These are phyloP conservation scores for Monosporascus sp. DNA, from an alignment of 2,329 filamentous ascomycete species.

Conservation along the genomic window DNA sequence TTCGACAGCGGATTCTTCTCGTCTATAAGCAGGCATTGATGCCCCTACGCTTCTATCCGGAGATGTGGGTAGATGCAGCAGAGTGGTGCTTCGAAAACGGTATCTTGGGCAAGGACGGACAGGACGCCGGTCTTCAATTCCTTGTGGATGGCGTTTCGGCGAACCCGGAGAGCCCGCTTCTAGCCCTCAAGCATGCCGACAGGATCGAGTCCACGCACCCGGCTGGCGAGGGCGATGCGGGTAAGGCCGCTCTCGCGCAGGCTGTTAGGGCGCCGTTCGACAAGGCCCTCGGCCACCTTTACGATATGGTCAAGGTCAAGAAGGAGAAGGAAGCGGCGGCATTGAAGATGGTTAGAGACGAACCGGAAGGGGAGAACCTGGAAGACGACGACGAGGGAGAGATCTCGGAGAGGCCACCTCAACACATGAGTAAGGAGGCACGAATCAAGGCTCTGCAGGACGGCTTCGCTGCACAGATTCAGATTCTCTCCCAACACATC, in stretches of 20 bases:
- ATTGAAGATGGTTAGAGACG: conserved; percentile 42
- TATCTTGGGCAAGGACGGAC: conserved; percentile 52
- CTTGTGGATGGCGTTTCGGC: conserved; percentile 76
- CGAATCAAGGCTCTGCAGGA: conserved; percentile 58
- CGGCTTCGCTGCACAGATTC: conserved; percentile 66
- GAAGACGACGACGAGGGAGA: conserved; percentile 50
- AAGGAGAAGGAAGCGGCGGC: conserved; percentile 59
- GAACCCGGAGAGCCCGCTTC: conserved; percentile 87
- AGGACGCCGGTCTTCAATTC: conserved; percentile 64
- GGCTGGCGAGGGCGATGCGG: conserved; percentile 70
- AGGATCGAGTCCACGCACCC: conserved; percentile 75
- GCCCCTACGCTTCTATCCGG: conserved; percentile 89
- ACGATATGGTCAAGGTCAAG: conserved; percentile 72
- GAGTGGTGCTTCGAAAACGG: conserved; percentile 86
- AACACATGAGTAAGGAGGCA: conserved; percentile 57
- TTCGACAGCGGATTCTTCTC: conserved; percentile 76
- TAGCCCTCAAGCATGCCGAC: conserved; percentile 86
- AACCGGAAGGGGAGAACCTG: conserved; percentile 24
- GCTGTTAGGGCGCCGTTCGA: conserved; percentile 81
- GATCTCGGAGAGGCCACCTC: conserved; percentile 32
- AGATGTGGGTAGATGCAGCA: conserved; percentile 92
- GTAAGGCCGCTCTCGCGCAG: conserved; percentile 68
- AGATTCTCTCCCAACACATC: conserved; percentile 75
- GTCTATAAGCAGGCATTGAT: conserved; percentile 92
- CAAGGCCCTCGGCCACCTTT: conserved; percentile 78